Evolutionary conservation across 768 basidiomycete genomes (phyloP).

Genomic region (Kwoniella mangroviensis): DNA sequence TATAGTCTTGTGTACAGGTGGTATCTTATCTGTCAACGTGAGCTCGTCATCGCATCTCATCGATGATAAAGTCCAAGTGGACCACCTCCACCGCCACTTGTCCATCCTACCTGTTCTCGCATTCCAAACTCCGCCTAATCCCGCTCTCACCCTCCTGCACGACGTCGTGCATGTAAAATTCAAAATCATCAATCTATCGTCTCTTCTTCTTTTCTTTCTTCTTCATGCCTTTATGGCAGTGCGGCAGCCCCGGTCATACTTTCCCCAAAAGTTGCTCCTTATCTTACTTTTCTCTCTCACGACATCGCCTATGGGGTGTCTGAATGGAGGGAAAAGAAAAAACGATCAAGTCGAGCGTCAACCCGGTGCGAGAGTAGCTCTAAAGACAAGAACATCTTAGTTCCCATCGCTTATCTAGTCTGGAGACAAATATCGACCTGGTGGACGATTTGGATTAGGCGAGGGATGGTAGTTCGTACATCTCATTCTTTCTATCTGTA

Average conservation of each 20-base stretch:
- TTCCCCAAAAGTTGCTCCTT: constrained; percentile 45
- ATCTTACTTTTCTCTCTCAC: background rate
- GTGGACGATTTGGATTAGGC: constrained; percentile 11
- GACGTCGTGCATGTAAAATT: background rate
- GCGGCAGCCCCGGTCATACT: constrained; percentile 37
- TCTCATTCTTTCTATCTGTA: background rate
- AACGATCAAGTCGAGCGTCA: constrained; percentile 48
- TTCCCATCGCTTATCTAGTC: constrained; percentile 27
- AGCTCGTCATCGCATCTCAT: background rate
- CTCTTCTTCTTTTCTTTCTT: constrained; percentile 9
- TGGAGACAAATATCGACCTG: background rate
- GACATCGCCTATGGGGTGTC: constrained; percentile 11
- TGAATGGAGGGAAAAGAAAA: background rate
- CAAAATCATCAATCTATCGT: background rate
- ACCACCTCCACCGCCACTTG: constrained; percentile 8
- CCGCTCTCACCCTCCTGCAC: background rate
- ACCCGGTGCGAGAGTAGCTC: constrained; percentile 32
- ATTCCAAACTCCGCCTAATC: background rate
- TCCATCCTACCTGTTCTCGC: background rate
- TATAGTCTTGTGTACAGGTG: too few relatives aligned
- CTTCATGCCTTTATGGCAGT: constrained; percentile 23
- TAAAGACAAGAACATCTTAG: constrained; percentile 32
- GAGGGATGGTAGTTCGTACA: constrained; percentile 35
- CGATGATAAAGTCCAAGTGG: background rate
- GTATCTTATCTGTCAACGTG: background rate